Percentiles rank a stretch among this genome's conserved stretches.
These are phyloP conservation scores for Rheum nobile DNA, from an alignment of 148 eudicot genomes.

Conservation along the genomic window DNA sequence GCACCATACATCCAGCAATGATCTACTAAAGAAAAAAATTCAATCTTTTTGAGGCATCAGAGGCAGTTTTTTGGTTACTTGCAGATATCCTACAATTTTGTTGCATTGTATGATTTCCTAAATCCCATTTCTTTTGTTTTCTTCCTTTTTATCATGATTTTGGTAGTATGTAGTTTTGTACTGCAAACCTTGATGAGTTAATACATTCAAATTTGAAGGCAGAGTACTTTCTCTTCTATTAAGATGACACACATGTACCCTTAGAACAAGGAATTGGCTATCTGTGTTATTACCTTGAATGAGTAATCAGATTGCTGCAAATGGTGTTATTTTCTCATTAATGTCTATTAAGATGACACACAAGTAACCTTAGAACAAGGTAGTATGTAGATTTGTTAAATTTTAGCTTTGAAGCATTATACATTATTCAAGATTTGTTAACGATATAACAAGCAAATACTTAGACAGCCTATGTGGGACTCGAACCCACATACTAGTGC, in stretches of 20 bases:
- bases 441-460: too few species aligned
- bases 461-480: too few species aligned
- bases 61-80: not conserved
- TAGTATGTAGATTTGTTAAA: too few species aligned
- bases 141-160: not conserved
- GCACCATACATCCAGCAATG: not conserved
- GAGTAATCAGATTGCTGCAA: not conserved
- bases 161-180: not conserved
- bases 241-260: not conserved
- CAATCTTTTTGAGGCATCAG: not conserved
- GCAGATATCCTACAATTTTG: slow-evolving; percentile 7
- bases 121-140: not conserved
- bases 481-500: too few species aligned
- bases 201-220: not conserved
- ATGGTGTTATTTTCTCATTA: not conserved
- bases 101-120: not conserved
- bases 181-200: slow-evolving; percentile 2
- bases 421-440: too few species aligned
- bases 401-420: too few species aligned
- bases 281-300: not conserved
- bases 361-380: too few species aligned
- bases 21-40: not conserved
- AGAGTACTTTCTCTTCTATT: not conserved
- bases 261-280: not conserved
- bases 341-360: too few species aligned